These are phyloP conservation scores for Agaricus bisporus DNA, from an alignment of 768 basidiomycete species.

Conservation along the genomic window DNA sequence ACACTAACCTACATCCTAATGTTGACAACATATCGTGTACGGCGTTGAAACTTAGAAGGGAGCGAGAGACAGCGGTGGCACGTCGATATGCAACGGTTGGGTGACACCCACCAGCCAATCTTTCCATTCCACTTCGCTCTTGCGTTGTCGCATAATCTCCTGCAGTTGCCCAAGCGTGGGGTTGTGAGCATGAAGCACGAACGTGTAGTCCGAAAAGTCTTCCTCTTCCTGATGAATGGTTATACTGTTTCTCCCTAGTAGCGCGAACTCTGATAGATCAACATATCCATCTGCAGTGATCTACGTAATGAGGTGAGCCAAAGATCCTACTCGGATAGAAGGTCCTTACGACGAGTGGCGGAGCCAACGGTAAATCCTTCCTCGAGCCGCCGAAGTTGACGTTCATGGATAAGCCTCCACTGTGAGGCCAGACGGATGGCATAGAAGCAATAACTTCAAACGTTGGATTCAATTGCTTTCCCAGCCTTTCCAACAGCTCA, in stretches of 20 bases:
- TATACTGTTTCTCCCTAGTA: constrained; percentile 34
- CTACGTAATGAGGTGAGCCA: constrained; percentile 21
- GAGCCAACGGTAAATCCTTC: constrained; percentile 31
- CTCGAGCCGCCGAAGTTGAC: constrained; percentile 22
- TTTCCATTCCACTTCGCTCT: constrained; percentile 34
- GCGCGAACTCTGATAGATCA: constrained; percentile 43
- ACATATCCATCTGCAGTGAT: constrained; percentile 41
- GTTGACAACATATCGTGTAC: neutral
- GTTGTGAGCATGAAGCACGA: constrained; percentile 42
- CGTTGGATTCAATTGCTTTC: constrained; percentile 16
- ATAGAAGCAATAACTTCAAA: constrained; percentile 17
- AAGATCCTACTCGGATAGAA: neutral
- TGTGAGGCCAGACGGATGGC: constrained; percentile 38
- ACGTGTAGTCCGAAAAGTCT: constrained; percentile 38
- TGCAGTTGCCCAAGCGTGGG: constrained; percentile 42
- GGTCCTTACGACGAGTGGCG: constrained; percentile 31
- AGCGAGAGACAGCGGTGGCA: neutral
- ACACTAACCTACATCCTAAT: too few relatives aligned
- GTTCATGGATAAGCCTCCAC: constrained; percentile 28
- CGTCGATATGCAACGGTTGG: neutral
- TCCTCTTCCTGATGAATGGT: constrained; percentile 31
- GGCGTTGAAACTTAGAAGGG: neutral
- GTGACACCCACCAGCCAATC: constrained; percentile 28
- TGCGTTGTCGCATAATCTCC: constrained; percentile 21
- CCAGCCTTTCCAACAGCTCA: constrained; percentile 13